These are phyloP conservation scores for Diaporthe nobilis DNA, from an alignment of 2,329 filamentous ascomycete genomes.

Conservation along the genomic window DNA sequence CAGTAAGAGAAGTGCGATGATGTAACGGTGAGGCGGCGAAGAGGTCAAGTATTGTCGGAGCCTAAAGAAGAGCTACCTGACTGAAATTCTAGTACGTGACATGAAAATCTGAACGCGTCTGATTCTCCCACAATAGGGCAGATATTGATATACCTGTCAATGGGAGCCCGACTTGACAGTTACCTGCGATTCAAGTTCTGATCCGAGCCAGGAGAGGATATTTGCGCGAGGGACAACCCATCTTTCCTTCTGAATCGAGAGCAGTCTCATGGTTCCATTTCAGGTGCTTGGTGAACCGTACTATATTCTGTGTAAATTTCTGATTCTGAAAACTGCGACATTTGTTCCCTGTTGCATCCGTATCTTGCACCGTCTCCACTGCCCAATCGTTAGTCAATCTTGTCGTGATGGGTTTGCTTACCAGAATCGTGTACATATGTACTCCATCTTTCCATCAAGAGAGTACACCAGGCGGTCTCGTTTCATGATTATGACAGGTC, in stretches of 20 bases:
- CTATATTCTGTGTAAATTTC: not conserved
- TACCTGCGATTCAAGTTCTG: not conserved
- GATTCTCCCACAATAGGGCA: not conserved
- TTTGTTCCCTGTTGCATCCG: not conserved
- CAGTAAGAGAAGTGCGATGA: no score
- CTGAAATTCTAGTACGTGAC: no score
- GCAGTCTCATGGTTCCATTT: no score
- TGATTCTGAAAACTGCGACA: not conserved
- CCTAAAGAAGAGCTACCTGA: no score
- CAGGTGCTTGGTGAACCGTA: not conserved
- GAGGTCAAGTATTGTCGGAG: no score
- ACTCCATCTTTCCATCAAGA: not conserved
- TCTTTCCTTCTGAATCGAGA: no score
- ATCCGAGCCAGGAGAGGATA: not conserved
- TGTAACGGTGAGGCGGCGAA: no score
- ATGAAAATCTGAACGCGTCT: not conserved
- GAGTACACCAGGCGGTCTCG: not conserved
- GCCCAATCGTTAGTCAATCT: not conserved
- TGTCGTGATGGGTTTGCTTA: not conserved
- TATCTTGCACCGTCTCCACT: not conserved
- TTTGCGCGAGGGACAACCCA: no score
- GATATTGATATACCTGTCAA: not conserved
- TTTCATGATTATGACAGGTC: not conserved
- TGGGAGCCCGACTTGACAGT: not conserved
- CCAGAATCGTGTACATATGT: not conserved